Evolutionary conservation across 2,329 filamentous ascomycete genomes (phyloP), one percentile per base, ranked within the genome.

Genomic region (Fusarium lateritium): DNA sequence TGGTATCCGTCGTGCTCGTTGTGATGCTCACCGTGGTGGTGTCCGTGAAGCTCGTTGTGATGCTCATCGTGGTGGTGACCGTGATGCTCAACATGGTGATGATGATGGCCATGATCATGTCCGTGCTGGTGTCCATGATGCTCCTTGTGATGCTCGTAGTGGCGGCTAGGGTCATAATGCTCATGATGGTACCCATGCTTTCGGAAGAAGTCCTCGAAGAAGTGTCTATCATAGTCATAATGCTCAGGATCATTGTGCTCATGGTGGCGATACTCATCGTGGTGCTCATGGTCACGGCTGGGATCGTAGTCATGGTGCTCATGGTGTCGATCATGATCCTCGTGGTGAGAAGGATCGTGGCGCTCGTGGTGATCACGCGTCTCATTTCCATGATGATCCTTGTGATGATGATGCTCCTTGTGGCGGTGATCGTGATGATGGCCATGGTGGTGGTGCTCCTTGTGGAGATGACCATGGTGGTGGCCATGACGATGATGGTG

Each of bases 1-100:
- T 31, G 21, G 19, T 62, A 46, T 26, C 55, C 49, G 21, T 57
- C 56, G 6, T 65, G 55, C 31, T 56, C 45, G 9, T 51, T 34
- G n/a, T 65, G 51, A 24, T 55, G 45, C 11, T 45, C 31, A n/a
- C 51, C 34, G 14, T 42, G 34, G 9, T 15, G 36, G 14, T 52
- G 49, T 4, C 36, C 24, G 24, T 24, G 24, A 24, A 24, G 24
- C 24, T 24, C 24, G 24, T 51, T n/a, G n/a, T 52, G 56, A 34
- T 49, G 36, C 22, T 34, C 26, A 28, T 28, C 34, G 14, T 42
- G 26, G 9, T 15, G 36, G 14, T 52, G 49, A 3, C 36, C 49
- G 24, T 52, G 36, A 43, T 39, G 47, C 40, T 55, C 47, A 4
- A 31, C 28, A 31, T 31, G 28, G 28, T 31, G 28, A 31, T 31